Evolutionary conservation across 345 rosid species (phyloP).

Genomic region (Sonneratia alba): DNA sequence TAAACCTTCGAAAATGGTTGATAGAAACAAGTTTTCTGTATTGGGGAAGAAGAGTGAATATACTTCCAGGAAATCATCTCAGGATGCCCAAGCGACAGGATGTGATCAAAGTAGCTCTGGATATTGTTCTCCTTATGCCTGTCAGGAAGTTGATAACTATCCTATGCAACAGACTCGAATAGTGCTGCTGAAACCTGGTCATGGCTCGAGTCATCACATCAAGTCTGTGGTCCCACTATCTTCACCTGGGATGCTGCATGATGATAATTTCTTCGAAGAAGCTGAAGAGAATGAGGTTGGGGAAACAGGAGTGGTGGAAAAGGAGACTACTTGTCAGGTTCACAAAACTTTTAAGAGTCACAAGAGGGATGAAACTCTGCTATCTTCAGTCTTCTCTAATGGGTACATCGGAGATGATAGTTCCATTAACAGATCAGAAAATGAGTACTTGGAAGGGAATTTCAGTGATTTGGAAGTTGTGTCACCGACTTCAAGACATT

Average conservation of each 20-base stretch:
- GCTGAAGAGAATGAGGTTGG: constrained; percentile 39
- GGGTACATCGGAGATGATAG: constrained; percentile 81
- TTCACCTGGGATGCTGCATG: constrained; percentile 31
- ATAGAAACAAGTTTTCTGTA: constrained; percentile 35
- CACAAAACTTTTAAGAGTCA: constrained; percentile 47
- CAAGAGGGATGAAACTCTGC: constrained; percentile 59
- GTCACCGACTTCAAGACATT: constrained; percentile 74
- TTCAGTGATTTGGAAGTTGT: constrained; percentile 64
- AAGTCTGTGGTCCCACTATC: constrained; percentile 40
- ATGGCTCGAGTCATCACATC: constrained; percentile 42
- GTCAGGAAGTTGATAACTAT: constrained; percentile 39
- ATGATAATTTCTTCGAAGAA: constrained; percentile 34
- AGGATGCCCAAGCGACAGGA: constrained; percentile 25
- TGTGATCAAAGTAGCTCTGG: constrained; percentile 35
- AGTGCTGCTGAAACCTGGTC: constrained; percentile 85
- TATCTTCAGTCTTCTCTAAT: constrained; percentile 78
- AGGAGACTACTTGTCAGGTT: constrained; percentile 43
- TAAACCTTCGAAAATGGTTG: constrained; percentile 70
- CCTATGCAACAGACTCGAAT: constrained; percentile 68
- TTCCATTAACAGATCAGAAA: constrained; percentile 65
- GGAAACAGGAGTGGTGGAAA: constrained; percentile 57
- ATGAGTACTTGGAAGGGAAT: constrained; percentile 47
- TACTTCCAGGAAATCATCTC: constrained; percentile 31
- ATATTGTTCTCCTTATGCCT: constrained; percentile 28
- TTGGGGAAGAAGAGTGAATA: constrained; percentile 39